Base-by-base conservation (phyloP, 495 filamentous ascomycete species). In the Tetracladium marchalianum region DNA sequence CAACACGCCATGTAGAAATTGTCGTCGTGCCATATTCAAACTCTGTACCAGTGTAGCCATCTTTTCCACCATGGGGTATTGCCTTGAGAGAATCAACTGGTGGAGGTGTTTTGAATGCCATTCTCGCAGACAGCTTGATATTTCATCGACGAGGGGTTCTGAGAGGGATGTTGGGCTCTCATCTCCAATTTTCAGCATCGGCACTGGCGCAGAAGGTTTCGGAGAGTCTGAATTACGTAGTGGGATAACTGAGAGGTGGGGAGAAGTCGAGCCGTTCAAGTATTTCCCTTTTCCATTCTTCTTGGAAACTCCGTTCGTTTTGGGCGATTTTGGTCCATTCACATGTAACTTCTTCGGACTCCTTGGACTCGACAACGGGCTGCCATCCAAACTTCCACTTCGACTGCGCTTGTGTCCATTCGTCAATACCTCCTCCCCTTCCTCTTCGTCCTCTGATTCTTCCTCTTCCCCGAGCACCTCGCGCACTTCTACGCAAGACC, bases 41-140 rank as follows among this genome's bases (percentile, higher is more conserved):
- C 82, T 77, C 36, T 81, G 75, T 17, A 96, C 78, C 49, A 97
- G 68, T 33, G 73, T 72, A 13, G 86, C 84, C 62, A 96, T 78
- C 43, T 84, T 81, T 50, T 93, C 87, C 32, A 97, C 73, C 41
- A 81, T 70, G 33, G 71, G 66, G 66, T 99, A 97, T 56, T 87
- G 78, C 38, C 85, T 74, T 35, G 76, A 76, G 11, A 99, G 75
- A 1, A 97, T 70, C n/a, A 96, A 67, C 62, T 95, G 90, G 63
- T 97, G 93, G 36, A 98, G 74, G 58, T 95, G 94, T 11, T 87
- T 94, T 13, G 90, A 92, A 63, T 99, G 90, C 92, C 92, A 99
- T 70, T 99, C 92, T 19, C 90, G 78, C 27, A 99, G 66, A 60
- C 90, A 97, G 6, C 87, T 94, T 13, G 90, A 89, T 59, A 97